Percentiles rank a stretch among this genome's conserved stretches.
Evolutionary conservation across 2,329 filamentous ascomycete species (phyloP).

Genomic region (Samsoniella hepiali): DNA sequence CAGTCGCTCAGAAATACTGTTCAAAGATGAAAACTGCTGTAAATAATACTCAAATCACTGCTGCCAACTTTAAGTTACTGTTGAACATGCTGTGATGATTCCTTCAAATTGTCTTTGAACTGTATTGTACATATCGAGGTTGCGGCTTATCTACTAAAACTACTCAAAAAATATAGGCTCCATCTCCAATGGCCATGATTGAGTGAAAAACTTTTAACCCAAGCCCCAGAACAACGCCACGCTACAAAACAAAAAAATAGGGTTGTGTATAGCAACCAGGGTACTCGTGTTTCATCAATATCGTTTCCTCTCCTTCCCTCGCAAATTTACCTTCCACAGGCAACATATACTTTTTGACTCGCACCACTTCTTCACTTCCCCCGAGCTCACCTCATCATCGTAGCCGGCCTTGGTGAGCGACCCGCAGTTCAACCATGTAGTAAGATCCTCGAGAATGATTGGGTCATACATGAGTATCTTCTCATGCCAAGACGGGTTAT

Average conservation of each 20-base stretch:
- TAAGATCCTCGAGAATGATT: conserved; percentile 80
- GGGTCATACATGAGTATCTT: conserved; percentile 94
- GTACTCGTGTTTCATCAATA: conserved; percentile 26
- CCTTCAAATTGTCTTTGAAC: too few species aligned
- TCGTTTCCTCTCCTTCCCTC: conserved; percentile 53
- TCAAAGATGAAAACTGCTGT: too few species aligned
- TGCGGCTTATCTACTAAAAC: too few species aligned
- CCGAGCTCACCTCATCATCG: conserved; percentile 60
- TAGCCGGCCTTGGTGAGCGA: conserved; percentile 60
- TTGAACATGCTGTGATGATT: too few species aligned
- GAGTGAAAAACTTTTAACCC: background rate
- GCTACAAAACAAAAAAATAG: conserved; percentile 8
- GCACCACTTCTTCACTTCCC: conserved; percentile 83
- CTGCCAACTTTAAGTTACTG: too few species aligned
- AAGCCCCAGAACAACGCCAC: conserved; percentile 7
- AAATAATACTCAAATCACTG: too few species aligned
- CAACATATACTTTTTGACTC: conserved; percentile 84
- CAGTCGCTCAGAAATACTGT: too few species aligned
- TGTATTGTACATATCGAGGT: background rate
- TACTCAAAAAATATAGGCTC: background rate
- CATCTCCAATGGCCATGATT: background rate
- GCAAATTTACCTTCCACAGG: conserved; percentile 60
- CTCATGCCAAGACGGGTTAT: conserved; percentile 73
- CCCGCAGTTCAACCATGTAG: conserved; percentile 76
- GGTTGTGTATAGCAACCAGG: background rate